phyloP scores from a whole-genome alignment of 2,329 filamentous ascomycete genomes.

The Alternaria consortialis region DNA sequence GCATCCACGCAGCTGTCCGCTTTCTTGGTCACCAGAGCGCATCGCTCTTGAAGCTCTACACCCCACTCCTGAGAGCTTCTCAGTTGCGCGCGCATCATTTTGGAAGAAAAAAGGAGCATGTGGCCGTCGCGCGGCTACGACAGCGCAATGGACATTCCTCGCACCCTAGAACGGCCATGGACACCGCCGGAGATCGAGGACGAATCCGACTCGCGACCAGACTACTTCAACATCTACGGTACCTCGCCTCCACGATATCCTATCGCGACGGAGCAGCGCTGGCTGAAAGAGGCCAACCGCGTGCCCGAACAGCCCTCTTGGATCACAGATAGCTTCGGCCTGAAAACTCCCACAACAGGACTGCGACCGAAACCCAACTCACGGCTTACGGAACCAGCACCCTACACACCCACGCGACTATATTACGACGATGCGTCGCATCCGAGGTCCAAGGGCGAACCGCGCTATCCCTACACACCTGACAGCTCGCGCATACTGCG shows the following conservation, averaged over 20 bases:
- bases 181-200: slow-evolving; percentile 43
- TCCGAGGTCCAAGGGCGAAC: slow-evolving; percentile 13
- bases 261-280: slow-evolving; percentile 21
- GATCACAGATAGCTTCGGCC: slow-evolving; percentile 6
- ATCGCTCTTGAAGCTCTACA: not conserved
- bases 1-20: slow-evolving; percentile 1
- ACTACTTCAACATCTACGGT: slow-evolving; percentile 35
- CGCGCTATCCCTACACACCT: slow-evolving; percentile 46
- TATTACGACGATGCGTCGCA: slow-evolving; percentile 21
- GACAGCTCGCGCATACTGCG: slow-evolving; percentile 39
- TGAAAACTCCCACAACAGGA: slow-evolving; percentile 24
- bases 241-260: slow-evolving; percentile 20
- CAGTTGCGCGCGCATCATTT: slow-evolving; percentile 4
- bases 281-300: slow-evolving; percentile 1
- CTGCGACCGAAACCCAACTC: slow-evolving; percentile 27
- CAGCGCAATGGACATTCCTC: slow-evolving; percentile 33
- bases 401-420: slow-evolving; percentile 34
- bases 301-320: slow-evolving; percentile 5
- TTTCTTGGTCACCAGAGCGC: slow-evolving; percentile 7
- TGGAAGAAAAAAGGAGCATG: slow-evolving; percentile 22
- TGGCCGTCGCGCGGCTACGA: slow-evolving; percentile 19
- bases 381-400: slow-evolving; percentile 24
- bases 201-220: slow-evolving; percentile 20
- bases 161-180: slow-evolving; percentile 36
- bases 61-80: not conserved